A percentile compares a stretch with the other conserved stretches of the same genome.
Evolutionary conservation across 1,139 yeast genomes (phyloP).

Genomic region (Taiozyma sp.): DNA sequence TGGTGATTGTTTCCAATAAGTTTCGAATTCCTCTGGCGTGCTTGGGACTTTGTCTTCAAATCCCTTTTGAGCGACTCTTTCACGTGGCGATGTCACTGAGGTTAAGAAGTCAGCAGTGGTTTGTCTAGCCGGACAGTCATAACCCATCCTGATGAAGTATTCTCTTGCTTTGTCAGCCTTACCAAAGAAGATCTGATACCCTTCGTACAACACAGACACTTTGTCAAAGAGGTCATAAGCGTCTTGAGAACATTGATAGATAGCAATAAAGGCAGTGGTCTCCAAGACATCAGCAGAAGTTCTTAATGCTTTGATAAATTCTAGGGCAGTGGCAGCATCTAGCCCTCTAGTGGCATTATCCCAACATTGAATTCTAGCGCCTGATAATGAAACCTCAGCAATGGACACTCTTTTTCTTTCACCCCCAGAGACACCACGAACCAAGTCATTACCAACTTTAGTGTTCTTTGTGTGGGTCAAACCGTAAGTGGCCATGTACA

Average conservation of each 20-base stretch:
- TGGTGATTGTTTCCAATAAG: slow-evolving; percentile 61
- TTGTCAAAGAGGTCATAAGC: slow-evolving; percentile 73
- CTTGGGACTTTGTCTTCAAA: slow-evolving; percentile 58
- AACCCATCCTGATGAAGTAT: slow-evolving; percentile 64
- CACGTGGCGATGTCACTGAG: slow-evolving; percentile 69
- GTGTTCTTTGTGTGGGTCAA: slow-evolving; percentile 63
- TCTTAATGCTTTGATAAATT: slow-evolving; percentile 64
- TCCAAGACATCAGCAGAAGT: slow-evolving; percentile 54
- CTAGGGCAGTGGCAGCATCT: slow-evolving; percentile 73
- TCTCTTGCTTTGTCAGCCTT: slow-evolving; percentile 50
- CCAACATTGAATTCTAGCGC: slow-evolving; percentile 64
- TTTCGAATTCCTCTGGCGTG: slow-evolving; percentile 65
- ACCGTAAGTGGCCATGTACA: slow-evolving; percentile 71
- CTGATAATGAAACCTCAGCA: slow-evolving; percentile 62
- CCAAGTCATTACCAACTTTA: slow-evolving; percentile 59
- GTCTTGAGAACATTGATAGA: slow-evolving; percentile 79
- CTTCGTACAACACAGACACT: slow-evolving; percentile 67
- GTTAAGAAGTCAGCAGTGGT: slow-evolving; percentile 83
- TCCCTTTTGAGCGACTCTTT: slow-evolving; percentile 51
- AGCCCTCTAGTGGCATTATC: slow-evolving; percentile 75
- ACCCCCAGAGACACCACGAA: slow-evolving; percentile 83
- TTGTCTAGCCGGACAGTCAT: slow-evolving; percentile 66
- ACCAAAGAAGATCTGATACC: slow-evolving; percentile 76
- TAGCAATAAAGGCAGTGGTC: slow-evolving; percentile 66
- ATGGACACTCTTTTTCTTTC: slow-evolving; percentile 79